A percentile compares a stretch with the other conserved stretches of the same genome.
phyloP scores from a whole-genome alignment of 352 stramenopile species.

The Globisporangium rhizosaccharum region DNA sequence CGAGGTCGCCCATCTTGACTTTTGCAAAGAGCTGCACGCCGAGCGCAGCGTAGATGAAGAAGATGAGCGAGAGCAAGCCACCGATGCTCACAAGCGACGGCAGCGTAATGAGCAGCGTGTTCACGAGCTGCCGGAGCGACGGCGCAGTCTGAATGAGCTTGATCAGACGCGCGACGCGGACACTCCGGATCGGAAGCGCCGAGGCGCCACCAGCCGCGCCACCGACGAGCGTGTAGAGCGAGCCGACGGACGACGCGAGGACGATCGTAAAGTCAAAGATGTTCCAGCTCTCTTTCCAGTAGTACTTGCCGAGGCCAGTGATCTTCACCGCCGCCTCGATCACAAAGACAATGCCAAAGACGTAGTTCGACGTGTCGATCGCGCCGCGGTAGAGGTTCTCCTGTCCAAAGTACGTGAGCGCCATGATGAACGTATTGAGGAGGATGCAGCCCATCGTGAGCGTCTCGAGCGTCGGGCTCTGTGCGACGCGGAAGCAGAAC shows the following conservation, averaged over 20 bases:
- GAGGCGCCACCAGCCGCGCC: slow-evolving; percentile 26
- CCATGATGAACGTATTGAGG: slow-evolving; percentile 84
- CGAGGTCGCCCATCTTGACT: slow-evolving; percentile 36
- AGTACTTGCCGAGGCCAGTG: slow-evolving; percentile 53
- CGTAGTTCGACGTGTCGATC: slow-evolving; percentile 71
- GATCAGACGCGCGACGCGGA: slow-evolving; percentile 73
- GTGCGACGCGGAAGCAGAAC: slow-evolving; percentile 37
- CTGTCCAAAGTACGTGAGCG: slow-evolving; percentile 79
- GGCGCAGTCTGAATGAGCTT: slow-evolving; percentile 69
- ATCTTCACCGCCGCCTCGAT: slow-evolving; percentile 82
- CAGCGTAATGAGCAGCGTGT: slow-evolving; percentile 75
- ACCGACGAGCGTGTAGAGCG: slow-evolving; percentile 34
- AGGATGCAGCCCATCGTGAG: slow-evolving; percentile 81
- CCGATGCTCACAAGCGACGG: slow-evolving; percentile 76
- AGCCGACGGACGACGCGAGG: slow-evolving; percentile 35
- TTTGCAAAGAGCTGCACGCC: slow-evolving; percentile 85
- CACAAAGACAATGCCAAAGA: slow-evolving; percentile 80
- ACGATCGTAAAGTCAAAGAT: slow-evolving; percentile 79
- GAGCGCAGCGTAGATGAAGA: slow-evolving; percentile 86
- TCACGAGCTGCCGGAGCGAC: slow-evolving; percentile 69
- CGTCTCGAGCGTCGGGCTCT: slow-evolving; percentile 56
- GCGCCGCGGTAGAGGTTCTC: slow-evolving; percentile 39
- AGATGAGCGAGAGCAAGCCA: slow-evolving; percentile 72
- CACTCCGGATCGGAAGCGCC: slow-evolving; percentile 66
- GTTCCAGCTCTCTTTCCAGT: slow-evolving; percentile 82